Conservation (phyloP, 1,284 basidiomycete species). For the Xerocomus cyaneibrunnescens region DNA sequence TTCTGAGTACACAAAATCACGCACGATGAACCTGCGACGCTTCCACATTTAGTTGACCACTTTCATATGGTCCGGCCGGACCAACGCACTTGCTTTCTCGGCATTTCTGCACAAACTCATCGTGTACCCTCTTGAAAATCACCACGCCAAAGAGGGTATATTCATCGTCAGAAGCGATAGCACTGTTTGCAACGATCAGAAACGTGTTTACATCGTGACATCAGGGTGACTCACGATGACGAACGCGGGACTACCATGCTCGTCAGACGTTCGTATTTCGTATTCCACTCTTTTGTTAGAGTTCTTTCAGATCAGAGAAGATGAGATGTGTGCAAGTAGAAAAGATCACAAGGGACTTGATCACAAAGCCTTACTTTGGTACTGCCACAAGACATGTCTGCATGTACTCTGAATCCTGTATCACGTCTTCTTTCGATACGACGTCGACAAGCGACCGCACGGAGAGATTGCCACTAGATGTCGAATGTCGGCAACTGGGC, state of each 20-base stretch:
- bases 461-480: constrained; percentile 86
- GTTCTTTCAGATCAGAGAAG: constrained; percentile 51
- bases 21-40: constrained; percentile 70
- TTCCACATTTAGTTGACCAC: constrained; percentile 9
- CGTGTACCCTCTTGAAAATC: constrained; percentile 88
- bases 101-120: constrained; percentile 93
- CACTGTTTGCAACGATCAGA: constrained; percentile 39
- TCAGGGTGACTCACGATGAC: constrained; percentile 59
- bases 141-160: constrained; percentile 88
- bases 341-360: constrained; percentile 1
- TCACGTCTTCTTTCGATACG: constrained; percentile 80
- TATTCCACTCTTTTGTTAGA: constrained; percentile 84
- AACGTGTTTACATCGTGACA: constrained; percentile 18
- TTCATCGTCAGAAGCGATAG: constrained; percentile 84
- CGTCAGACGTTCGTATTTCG: constrained; percentile 86
- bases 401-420: constrained; percentile 89
- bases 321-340: constrained; percentile 7
- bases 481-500: constrained; percentile 13
- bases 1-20: constrained; percentile 94
- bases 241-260: constrained; percentile 96
- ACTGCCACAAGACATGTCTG: constrained; percentile 94
- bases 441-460: constrained; percentile 85
- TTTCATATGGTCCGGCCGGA: constrained; percentile 14
- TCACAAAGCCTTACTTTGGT: constrained; percentile 67
- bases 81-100: constrained; percentile 84